These are phyloP conservation scores for Cupressus sempervirens DNA, from an alignment of 75 land plant genomes.

Conservation along the genomic window DNA sequence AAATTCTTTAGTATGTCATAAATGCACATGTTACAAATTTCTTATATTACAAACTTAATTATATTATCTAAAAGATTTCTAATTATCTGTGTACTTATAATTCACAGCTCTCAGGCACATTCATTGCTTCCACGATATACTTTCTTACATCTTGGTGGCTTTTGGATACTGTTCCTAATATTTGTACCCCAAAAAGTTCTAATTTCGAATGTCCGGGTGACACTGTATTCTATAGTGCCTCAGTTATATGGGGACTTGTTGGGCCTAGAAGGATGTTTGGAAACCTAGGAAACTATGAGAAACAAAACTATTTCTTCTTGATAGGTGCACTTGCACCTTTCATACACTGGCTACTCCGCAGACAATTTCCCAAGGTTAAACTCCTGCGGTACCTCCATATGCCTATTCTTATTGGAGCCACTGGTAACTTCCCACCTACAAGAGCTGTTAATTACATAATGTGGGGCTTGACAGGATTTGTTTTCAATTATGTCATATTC, in stretches of 20 bases:
- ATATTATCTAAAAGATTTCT: background rate
- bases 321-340: slow-evolving; percentile 46
- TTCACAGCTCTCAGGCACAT: slow-evolving; percentile 39
- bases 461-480: slow-evolving; percentile 47
- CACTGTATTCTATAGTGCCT: slow-evolving; percentile 32
- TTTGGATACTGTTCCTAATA: slow-evolving; percentile 26
- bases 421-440: slow-evolving; percentile 47
- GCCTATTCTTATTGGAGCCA: slow-evolving; percentile 49
- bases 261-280: slow-evolving; percentile 56
- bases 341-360: slow-evolving; percentile 31
- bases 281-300: slow-evolving; percentile 26
- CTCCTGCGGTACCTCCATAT: slow-evolving; percentile 51
- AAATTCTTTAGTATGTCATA: too few species aligned
- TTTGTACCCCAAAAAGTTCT: slow-evolving; percentile 42
- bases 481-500: slow-evolving; percentile 50
- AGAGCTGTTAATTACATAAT: slow-evolving; percentile 50
- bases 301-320: slow-evolving; percentile 52
- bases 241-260: slow-evolving; percentile 56
- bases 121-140: slow-evolving; percentile 30
- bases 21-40: too few species aligned
- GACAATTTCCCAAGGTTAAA: slow-evolving; percentile 25
- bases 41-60: too few species aligned
- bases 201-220: slow-evolving; percentile 46
- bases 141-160: slow-evolving; percentile 63
- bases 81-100: background rate